Conservation (phyloP, 2,329 filamentous ascomycete species). For the Hymenoscyphus salicellus region DNA sequence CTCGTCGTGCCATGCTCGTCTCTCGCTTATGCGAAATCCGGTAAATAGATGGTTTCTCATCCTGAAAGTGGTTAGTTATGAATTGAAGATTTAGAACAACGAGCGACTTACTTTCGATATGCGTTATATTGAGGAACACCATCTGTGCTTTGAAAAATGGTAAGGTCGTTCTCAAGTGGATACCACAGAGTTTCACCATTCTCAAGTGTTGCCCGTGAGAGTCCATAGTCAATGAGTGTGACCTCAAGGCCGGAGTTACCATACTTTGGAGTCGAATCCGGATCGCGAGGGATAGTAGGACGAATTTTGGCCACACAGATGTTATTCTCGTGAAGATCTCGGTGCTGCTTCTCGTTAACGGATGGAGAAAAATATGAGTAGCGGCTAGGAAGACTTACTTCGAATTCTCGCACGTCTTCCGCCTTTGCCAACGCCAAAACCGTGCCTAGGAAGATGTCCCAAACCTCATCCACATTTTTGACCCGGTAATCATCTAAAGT, state of each 20-base stretch:
- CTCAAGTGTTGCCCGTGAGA: slow-evolving; percentile 55
- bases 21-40: slow-evolving; percentile 14
- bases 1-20: slow-evolving; percentile 20
- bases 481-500: slow-evolving; percentile 59
- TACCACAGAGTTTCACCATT: slow-evolving; percentile 46
- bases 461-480: slow-evolving; percentile 49
- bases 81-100: slow-evolving; percentile 42
- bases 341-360: slow-evolving; percentile 45
- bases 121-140: slow-evolving; percentile 54
- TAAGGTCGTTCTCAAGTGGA: slow-evolving; percentile 59
- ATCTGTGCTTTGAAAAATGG: slow-evolving; percentile 59
- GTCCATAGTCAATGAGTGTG: slow-evolving; percentile 63
- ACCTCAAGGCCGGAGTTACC: slow-evolving; percentile 61
- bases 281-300: not conserved
- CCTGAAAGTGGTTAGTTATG: slow-evolving; percentile 47
- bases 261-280: slow-evolving; percentile 9
- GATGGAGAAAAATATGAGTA: not conserved
- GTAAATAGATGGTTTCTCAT: slow-evolving; percentile 32
- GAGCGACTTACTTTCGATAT: slow-evolving; percentile 56
- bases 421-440: slow-evolving; percentile 59
- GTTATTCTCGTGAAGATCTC: slow-evolving; percentile 65
- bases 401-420: slow-evolving; percentile 57
- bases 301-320: slow-evolving; percentile 46
- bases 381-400: slow-evolving; percentile 42
- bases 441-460: slow-evolving; percentile 62